These are phyloP conservation scores for Lophiotrema nucula DNA, from an alignment of 495 filamentous ascomycete genomes.

Conservation along the genomic window DNA sequence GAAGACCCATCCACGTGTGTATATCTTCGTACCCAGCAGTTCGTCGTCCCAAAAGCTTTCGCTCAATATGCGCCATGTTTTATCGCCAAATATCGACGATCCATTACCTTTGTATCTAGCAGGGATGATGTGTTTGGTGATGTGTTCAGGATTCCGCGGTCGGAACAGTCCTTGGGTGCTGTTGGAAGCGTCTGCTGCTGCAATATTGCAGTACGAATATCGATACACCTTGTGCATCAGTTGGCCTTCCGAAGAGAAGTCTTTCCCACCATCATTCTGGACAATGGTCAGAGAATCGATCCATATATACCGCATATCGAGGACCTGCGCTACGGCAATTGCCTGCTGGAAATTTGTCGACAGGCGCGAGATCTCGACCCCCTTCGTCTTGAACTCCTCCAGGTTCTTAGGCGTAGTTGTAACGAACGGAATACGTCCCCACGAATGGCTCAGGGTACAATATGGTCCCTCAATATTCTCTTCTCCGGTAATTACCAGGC, in stretches of 20 bases:
- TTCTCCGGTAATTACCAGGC: background rate
- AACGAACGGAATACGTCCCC: background rate
- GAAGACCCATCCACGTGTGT: conserved; percentile 28
- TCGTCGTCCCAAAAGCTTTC: conserved; percentile 15
- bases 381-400: background rate
- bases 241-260: background rate
- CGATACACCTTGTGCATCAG: conserved; percentile 11
- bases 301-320: background rate
- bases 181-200: background rate
- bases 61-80: background rate
- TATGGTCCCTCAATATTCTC: background rate
- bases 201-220: conserved; percentile 2
- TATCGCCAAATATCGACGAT: background rate
- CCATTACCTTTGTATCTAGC: background rate
- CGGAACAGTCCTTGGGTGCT: background rate
- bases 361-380: background rate
- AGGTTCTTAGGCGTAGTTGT: background rate
- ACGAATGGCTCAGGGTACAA: background rate
- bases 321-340: background rate
- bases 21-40: conserved; percentile 15
- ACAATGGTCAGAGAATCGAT: conserved; percentile 2
- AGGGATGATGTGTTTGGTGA: background rate
- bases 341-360: background rate
- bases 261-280: background rate
- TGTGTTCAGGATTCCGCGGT: background rate